Evolutionary conservation across 192 early-diverging fungal species (phyloP).

Genomic region (Rhizophagus sp.): DNA sequence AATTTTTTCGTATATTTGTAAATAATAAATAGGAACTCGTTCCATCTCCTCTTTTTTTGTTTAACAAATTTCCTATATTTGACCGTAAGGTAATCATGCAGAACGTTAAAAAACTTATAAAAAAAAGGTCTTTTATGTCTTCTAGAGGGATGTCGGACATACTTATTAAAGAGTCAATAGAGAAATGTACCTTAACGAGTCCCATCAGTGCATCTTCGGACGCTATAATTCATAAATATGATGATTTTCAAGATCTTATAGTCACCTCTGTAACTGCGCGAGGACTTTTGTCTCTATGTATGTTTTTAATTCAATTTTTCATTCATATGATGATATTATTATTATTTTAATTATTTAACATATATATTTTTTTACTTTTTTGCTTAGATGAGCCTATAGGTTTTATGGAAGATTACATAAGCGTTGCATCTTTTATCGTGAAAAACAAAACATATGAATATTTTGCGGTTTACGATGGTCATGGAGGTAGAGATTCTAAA

Average conservation of each 20-base stretch:
- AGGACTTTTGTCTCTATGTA: background rate
- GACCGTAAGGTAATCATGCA: too few relatives aligned
- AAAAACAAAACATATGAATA: background rate
- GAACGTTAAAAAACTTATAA: too few relatives aligned
- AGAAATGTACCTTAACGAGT: background rate
- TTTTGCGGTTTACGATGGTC: background rate
- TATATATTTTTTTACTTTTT: background rate
- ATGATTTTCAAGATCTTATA: background rate
- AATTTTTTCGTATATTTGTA: too few relatives aligned
- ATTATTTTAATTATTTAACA: too few relatives aligned
- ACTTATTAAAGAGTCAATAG: background rate
- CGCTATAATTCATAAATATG: background rate
- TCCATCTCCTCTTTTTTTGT: too few relatives aligned
- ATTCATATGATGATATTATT: background rate
- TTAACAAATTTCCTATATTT: too few relatives aligned
- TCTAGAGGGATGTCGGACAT: background rate
- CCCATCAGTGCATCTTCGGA: background rate
- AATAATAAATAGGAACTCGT: too few relatives aligned
- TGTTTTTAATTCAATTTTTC: background rate
- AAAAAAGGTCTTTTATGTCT: background rate
- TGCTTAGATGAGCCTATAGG: background rate
- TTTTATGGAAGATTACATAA: background rate
- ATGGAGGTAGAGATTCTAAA: background rate
- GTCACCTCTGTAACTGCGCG: background rate
- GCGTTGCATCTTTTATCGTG: background rate